Conservation (phyloP, 2,329 filamentous ascomycete genomes). For the Cephalotrichum gorgonifer region DNA sequence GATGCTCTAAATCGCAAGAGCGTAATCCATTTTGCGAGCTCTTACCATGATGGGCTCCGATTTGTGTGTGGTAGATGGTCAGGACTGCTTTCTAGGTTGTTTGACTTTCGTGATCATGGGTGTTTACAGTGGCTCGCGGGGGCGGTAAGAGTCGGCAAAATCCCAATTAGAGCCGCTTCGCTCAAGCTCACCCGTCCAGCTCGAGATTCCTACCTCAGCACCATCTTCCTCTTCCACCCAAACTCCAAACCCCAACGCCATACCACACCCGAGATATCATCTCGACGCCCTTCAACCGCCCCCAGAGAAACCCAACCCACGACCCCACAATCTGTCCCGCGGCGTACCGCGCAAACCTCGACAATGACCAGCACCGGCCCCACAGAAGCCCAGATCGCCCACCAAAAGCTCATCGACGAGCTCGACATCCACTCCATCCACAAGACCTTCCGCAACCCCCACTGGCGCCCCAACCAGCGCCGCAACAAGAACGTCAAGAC, state of each 20-base stretch:
- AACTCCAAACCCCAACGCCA: too few relatives aligned
- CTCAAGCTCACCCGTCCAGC: too few relatives aligned
- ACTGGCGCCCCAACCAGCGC: slow-evolving; percentile 87
- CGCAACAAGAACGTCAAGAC: slow-evolving; percentile 99
- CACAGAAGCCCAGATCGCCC: slow-evolving; percentile 65
- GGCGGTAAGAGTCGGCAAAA: slow-evolving; percentile 9
- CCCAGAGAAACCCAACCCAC: neutral
- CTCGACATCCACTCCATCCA: slow-evolving; percentile 82
- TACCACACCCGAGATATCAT: neutral
- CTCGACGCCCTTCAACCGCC: too few relatives aligned
- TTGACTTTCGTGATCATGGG: neutral
- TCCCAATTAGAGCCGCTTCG: neutral
- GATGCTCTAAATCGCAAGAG: neutral
- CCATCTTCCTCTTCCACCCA: neutral
- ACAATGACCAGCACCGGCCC: slow-evolving; percentile 41
- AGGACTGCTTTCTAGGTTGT: neutral
- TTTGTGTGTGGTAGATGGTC: neutral
- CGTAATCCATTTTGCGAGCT: neutral
- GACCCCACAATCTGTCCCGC: neutral
- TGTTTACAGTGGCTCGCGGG: neutral
- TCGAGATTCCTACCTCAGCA: neutral
- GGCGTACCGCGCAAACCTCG: neutral
- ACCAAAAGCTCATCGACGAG: slow-evolving; percentile 77
- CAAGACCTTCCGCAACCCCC: slow-evolving; percentile 81
- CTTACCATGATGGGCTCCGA: slow-evolving; percentile 3